Conservation (phyloP, 306 rosid species). For the Quercus bicolor region DNA sequence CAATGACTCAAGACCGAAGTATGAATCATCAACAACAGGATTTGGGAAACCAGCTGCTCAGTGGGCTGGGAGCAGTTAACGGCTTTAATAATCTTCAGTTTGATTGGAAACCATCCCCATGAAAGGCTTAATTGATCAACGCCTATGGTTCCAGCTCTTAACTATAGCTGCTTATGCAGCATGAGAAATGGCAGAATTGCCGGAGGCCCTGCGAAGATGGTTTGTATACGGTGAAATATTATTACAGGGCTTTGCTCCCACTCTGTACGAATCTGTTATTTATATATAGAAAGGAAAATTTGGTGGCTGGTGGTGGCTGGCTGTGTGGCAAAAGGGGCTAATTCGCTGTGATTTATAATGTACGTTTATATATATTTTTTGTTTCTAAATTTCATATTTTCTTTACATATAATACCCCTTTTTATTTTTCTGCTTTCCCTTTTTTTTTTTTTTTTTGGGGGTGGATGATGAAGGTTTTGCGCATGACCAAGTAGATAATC, state of each 20-base stretch:
- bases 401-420: not conserved
- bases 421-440: too few relatives aligned
- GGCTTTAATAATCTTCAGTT: conserved; percentile 78
- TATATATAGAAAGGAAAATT: conserved; percentile 64
- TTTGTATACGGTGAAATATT: conserved; percentile 26
- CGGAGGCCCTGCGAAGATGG: conserved; percentile 35
- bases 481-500: too few relatives aligned
- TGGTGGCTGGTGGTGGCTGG: conserved; percentile 76
- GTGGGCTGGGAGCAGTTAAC: conserved; percentile 81
- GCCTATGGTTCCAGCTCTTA: conserved; percentile 28
- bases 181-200: conserved; percentile 49
- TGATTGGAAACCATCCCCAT: conserved; percentile 86
- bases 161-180: conserved; percentile 53
- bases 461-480: too few relatives aligned
- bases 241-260: conserved; percentile 57
- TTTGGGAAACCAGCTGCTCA: conserved; percentile 78
- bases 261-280: conserved; percentile 62
- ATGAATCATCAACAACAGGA: conserved; percentile 80
- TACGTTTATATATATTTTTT: conserved; percentile 25
- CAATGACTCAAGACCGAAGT: conserved; percentile 75
- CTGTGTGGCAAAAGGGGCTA: conserved; percentile 66
- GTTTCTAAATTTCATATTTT: not conserved
- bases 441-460: too few relatives aligned
- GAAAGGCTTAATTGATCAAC: conserved; percentile 37
- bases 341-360: conserved; percentile 50